Evolutionary conservation across 2,329 filamentous ascomycete genomes (phyloP), one percentile per base, ranked within the genome.

Genomic region (Fusarium clavum): DNA sequence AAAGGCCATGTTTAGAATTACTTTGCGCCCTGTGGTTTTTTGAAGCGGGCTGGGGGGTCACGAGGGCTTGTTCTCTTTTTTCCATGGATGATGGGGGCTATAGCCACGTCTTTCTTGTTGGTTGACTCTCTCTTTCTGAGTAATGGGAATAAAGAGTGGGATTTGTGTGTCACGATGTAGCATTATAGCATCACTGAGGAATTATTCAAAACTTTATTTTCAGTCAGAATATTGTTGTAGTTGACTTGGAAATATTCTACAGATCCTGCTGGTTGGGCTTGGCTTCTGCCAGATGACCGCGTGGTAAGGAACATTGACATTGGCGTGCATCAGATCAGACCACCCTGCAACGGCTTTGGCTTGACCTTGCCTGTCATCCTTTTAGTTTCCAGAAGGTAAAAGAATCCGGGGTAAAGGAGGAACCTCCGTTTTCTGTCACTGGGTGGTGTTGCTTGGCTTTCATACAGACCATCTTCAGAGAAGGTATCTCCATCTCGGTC

Each of bases 21-120:
- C 61, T 67, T 51, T 61, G 27, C 25, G 56, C 63, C 63, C 62
- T 67, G 63, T 66, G 63, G 57, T 55, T 59, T 66, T 66, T 66
- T 66, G 63, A 53, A 61, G 48, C 56, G 38, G 29, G 32, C 27
- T 43, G 34, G 18, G 30, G 16, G 40, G 63, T 66, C 63, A 66
- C 62, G 55, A 67, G 63, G 61, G 38, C 38, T 52, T 27, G 41
- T 65, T 65, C 48, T 59, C 47, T 38, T 32, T 30, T 52, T 53
- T 43, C 16, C 29, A 20, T 51, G 24, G 30, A 20, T 20, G 20
- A 20, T 20, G 49, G 25, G 38, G 12, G 38, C 16, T 47, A 48
- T 48, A 53, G 41, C 38, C 62, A 48, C 61, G 57, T 51, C 30
- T 49, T n/a, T 38, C 34, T 45, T 40, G 38, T 38, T 65, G 34